Conservation (phyloP, 495 filamentous ascomycete species). For the Xylaria intraflava region DNA sequence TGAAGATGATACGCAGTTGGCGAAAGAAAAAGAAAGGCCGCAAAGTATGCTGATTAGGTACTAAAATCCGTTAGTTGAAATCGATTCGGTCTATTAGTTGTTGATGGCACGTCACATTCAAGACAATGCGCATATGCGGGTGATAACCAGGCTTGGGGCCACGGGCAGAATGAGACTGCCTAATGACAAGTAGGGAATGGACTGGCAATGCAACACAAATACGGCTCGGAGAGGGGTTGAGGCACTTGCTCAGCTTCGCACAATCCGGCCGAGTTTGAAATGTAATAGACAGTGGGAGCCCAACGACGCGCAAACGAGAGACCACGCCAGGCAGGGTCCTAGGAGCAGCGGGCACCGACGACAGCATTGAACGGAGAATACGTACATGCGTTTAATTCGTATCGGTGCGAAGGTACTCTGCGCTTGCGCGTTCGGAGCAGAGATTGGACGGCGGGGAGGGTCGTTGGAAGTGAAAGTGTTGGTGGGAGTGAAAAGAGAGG, state of each 20-base stretch:
- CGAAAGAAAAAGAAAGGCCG: not conserved
- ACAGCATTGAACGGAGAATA: not conserved
- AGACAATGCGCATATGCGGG: not conserved
- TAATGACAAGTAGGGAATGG: not conserved
- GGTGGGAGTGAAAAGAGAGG: conserved; percentile 10
- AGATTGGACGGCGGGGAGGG: not conserved
- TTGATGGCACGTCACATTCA: not conserved
- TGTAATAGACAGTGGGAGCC: conserved; percentile 5
- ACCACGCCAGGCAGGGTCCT: not conserved
- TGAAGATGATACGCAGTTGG: not conserved
- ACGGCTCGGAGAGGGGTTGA: not conserved
- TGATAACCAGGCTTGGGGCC: not conserved
- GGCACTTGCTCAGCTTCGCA: conserved; percentile 1
- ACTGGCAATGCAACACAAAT: not conserved
- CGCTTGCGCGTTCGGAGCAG: conserved; percentile 3
- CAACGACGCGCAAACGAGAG: conserved; percentile 3
- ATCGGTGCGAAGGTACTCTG: conserved; percentile 4
- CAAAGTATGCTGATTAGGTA: not conserved
- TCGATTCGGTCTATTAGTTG: not conserved
- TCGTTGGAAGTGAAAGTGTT: not conserved
- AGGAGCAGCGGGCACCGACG: not conserved
- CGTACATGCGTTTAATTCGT: conserved; percentile 6
- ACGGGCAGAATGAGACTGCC: not conserved
- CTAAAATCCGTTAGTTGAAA: not conserved
- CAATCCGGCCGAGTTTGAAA: not conserved